Evolutionary conservation across 148 eudicot species (phyloP).

Genomic region (Vaccinium darrowii): DNA sequence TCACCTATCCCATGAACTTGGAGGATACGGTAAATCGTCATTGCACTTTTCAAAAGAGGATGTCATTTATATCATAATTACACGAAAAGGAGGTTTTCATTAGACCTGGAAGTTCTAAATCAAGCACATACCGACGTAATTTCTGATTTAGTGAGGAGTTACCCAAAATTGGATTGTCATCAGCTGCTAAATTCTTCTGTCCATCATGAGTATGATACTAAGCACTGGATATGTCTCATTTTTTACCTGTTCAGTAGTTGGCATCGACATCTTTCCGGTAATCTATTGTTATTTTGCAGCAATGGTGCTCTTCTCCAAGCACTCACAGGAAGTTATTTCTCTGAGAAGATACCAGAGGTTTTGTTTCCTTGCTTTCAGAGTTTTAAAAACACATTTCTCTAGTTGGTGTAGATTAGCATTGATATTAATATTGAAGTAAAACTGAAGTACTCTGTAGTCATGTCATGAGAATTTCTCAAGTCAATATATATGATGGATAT

Average conservation of each 20-base stretch:
- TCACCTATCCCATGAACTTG: neutral
- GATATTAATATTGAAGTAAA: neutral
- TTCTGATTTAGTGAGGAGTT: neutral
- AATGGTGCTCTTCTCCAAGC: conserved; percentile 94
- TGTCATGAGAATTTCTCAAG: neutral
- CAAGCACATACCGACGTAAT: neutral
- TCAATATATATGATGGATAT: neutral
- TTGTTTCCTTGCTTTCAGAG: conserved; percentile 16
- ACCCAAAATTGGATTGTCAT: neutral
- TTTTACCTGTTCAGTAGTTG: neutral
- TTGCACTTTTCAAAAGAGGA: conserved; percentile 6
- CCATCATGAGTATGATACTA: neutral
- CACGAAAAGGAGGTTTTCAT: neutral
- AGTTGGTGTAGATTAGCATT: conserved; percentile 9
- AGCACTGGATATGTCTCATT: neutral
- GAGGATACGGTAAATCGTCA: neutral
- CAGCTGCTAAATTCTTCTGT: conserved; percentile 1
- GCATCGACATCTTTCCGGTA: neutral
- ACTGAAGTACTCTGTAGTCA: neutral
- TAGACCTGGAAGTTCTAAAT: neutral
- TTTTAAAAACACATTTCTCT: neutral
- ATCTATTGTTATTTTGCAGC: conserved; percentile 37
- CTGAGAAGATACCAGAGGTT: conserved; percentile 82
- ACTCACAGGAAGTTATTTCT: conserved; percentile 75
- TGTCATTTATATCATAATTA: neutral